phyloP scores from a whole-genome alignment of 176 grass and related monocot species.

The Bonia amplexicaulis region DNA sequence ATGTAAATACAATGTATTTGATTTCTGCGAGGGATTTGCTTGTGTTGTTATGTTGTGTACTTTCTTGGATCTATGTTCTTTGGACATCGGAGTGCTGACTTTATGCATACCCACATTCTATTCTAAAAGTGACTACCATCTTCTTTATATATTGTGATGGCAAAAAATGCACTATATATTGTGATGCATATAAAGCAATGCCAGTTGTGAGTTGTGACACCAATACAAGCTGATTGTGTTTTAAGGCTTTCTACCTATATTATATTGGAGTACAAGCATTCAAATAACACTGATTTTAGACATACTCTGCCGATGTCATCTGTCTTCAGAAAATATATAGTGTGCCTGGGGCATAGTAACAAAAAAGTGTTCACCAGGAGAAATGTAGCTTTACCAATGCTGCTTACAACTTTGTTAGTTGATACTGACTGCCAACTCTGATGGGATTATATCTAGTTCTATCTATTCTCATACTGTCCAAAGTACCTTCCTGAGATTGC shows the following conservation, averaged over 20 bases:
- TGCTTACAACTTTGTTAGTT: neutral
- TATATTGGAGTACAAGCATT: neutral
- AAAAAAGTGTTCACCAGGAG: neutral
- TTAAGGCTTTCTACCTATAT: neutral
- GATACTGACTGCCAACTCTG: neutral
- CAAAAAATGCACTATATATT: neutral
- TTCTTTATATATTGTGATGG: neutral
- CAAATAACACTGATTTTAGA: neutral
- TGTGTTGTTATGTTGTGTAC: neutral
- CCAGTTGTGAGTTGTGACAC: neutral
- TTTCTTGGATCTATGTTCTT: neutral
- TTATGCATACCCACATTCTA: neutral
- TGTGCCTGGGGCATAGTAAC: neutral
- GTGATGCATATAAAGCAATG: neutral
- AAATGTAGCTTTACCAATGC: neutral
- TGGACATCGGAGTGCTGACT: neutral
- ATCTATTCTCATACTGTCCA: constrained; percentile 57
- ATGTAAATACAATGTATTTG: neutral
- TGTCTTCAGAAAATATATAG: neutral
- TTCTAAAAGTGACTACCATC: neutral
- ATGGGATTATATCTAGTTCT: neutral
- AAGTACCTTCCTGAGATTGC: constrained; percentile 67
- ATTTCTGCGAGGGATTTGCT: neutral
- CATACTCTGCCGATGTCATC: neutral
- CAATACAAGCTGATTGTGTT: neutral